These are phyloP conservation scores for Chaetomium sp. DNA, from an alignment of 2,329 filamentous ascomycete species.

Conservation along the genomic window DNA sequence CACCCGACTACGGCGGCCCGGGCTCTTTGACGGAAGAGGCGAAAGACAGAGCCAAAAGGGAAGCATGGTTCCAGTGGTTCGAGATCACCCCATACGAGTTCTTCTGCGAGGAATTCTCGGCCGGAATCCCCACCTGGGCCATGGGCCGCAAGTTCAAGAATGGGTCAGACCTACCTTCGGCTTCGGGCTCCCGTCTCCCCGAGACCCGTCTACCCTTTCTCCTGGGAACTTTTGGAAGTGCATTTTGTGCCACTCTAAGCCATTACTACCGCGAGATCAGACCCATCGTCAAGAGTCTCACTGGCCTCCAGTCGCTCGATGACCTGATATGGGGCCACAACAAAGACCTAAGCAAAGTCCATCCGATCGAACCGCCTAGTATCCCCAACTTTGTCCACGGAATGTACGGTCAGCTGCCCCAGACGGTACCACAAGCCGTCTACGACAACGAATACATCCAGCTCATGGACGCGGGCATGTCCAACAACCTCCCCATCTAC, in stretches of 20 bases:
- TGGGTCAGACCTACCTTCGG: conserved; percentile 66
- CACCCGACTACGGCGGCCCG: conserved; percentile 42
- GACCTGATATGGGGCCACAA: conserved; percentile 80
- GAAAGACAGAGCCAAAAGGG: conserved; percentile 58
- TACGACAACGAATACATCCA: conserved; percentile 71
- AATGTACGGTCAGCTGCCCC: conserved; percentile 73
- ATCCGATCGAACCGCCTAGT: conserved; percentile 88
- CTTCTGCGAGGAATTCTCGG: conserved; percentile 88
- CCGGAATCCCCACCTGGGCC: conserved; percentile 94
- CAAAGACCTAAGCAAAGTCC: conserved; percentile 84
- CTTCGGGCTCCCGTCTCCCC: conserved; percentile 71
- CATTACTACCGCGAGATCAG: conserved; percentile 95
- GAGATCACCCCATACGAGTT: conserved; percentile 94
- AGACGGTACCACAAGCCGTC: conserved; percentile 76
- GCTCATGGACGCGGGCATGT: conserved; percentile 98
- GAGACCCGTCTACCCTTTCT: conserved; percentile 82
- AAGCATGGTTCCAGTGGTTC: conserved; percentile 98
- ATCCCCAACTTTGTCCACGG: conserved; percentile 89
- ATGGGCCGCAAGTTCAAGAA: conserved; percentile 79
- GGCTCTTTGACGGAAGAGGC: conserved; percentile 48
- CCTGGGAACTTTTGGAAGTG: conserved; percentile 94
- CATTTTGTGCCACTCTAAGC: conserved; percentile 91
- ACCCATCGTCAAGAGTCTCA: conserved; percentile 74
- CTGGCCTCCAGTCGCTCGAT: conserved; percentile 77
- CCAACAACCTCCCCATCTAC: conserved; percentile 95